Evolutionary conservation across 1,284 basidiomycete genomes (phyloP), one percentile per base, ranked within the genome.

Genomic region (Irpex rosettiformis): DNA sequence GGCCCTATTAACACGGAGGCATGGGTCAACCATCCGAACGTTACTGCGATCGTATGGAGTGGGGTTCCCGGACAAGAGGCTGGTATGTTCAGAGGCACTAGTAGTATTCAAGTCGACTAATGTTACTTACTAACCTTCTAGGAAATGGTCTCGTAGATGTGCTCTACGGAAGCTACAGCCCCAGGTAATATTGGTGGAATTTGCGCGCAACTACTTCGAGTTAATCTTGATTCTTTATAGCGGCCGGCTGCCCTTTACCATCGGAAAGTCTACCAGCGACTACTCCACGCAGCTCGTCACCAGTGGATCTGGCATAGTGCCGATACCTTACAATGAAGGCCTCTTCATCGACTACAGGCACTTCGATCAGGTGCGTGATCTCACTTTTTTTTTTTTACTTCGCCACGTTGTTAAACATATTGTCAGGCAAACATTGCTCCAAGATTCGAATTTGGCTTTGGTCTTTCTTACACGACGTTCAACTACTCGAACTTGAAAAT

Each of bases 1-100:
- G 81, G 80, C 0, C 75, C 80, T 1, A 71, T 81, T 51, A 71
- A 75, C 53, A 69, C 82, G 59, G 80, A 82, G 58, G 60, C 70
- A 1, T 82, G 81, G 81, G 77, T 80, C 55, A 76, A 80, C 21
- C 66, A 75, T 61, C 70, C 72, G 13, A 75, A 76, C 54, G 69
- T 64, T 10, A 66, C 65, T 18, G 63, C 55, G 1, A 61, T 67
- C 10, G 57, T 64, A 25, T 81, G 79, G 80, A 79, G 81, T 57
- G 81, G 84, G 16, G 67, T 86, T 21, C 84, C 86, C n/a, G 90
- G 89, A 25, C 87, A 90, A 73, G 89, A 91, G 75, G 83, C 85
- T 24, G 89, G 77, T 77, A 28, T n/a, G n/a, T n/a, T n/a, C n/a
- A n/a, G n/a, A n/a, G n/a, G n/a, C n/a, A n/a, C n/a, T n/a, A n/a